Evolutionary conservation across 495 filamentous ascomycete species (phyloP).

Genomic region (Tricharina praecox): DNA sequence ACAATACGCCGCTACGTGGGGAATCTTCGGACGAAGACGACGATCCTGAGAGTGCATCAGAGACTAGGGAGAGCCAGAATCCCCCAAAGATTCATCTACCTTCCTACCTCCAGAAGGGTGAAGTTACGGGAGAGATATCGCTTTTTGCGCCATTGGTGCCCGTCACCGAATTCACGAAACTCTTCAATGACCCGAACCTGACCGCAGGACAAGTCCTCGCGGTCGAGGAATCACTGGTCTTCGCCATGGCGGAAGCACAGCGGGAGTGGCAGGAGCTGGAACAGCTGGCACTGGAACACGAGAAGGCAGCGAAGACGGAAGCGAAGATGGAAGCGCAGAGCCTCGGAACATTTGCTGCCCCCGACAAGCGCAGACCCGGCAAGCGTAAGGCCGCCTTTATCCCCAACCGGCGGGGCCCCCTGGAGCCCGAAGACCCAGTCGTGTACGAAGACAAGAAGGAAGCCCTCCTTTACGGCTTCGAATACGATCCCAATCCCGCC

Average conservation of each 20-base stretch:
- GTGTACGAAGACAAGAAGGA: conserved; percentile 25
- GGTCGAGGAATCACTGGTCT: neutral
- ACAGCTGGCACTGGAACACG: neutral
- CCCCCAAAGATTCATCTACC: neutral
- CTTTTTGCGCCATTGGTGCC: neutral
- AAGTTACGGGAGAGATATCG: neutral
- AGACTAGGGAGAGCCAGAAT: neutral
- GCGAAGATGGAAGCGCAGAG: too few species aligned
- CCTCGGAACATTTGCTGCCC: too few species aligned
- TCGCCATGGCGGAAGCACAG: neutral
- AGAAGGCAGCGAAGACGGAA: too few species aligned
- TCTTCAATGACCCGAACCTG: neutral
- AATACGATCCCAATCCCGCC: conserved; percentile 9
- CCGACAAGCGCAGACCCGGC: too few species aligned
- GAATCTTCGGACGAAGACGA: too few species aligned
- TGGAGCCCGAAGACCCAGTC: conserved; percentile 19
- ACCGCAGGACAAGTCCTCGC: neutral
- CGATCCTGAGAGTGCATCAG: neutral
- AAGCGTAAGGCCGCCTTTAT: too few species aligned
- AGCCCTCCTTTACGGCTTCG: conserved; percentile 16
- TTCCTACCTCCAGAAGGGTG: neutral
- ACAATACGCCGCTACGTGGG: too few species aligned
- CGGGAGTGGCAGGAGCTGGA: neutral
- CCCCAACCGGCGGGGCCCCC: too few species aligned
- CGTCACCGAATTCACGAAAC: neutral